Percentiles rank a stretch among this genome's conserved stretches.
phyloP scores from a whole-genome alignment of 1,284 basidiomycete genomes.

The Exobasidium cylindrosporum region DNA sequence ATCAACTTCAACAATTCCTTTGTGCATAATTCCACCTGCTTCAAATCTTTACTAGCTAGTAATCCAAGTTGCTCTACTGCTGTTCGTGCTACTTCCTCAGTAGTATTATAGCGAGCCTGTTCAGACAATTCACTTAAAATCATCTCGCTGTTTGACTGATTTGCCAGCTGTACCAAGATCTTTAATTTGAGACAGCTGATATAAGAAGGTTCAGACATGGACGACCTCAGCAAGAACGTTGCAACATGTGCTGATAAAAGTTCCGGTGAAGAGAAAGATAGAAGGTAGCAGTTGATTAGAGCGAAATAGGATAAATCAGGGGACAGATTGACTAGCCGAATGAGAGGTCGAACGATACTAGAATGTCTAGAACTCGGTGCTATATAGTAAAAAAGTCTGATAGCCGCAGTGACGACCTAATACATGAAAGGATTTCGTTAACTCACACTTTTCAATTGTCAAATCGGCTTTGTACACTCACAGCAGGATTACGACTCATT shows the following conservation, averaged over 20 bases:
- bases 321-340: neutral
- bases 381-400: neutral
- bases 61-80: neutral
- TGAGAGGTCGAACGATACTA: neutral
- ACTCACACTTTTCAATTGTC: too few relatives aligned
- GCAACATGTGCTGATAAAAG: neutral
- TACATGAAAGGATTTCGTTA: neutral
- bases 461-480: neutral
- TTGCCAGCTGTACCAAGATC: neutral
- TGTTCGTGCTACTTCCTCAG: neutral
- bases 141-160: neutral
- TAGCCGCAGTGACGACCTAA: conserved; percentile 5
- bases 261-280: neutral
- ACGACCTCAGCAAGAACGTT: neutral
- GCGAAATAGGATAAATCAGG: neutral
- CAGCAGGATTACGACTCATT: conserved; percentile 36
- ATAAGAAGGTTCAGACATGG: neutral
- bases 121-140: neutral
- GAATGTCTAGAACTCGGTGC: neutral
- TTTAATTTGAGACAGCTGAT: neutral
- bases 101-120: neutral
- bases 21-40: neutral
- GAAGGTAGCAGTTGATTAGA: neutral
- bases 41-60: neutral
- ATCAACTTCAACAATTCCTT: neutral